Evolutionary conservation across 768 basidiomycete species (phyloP), one percentile per base, ranked within the genome.

Genomic region (Hebeloma cylindrosporum): DNA sequence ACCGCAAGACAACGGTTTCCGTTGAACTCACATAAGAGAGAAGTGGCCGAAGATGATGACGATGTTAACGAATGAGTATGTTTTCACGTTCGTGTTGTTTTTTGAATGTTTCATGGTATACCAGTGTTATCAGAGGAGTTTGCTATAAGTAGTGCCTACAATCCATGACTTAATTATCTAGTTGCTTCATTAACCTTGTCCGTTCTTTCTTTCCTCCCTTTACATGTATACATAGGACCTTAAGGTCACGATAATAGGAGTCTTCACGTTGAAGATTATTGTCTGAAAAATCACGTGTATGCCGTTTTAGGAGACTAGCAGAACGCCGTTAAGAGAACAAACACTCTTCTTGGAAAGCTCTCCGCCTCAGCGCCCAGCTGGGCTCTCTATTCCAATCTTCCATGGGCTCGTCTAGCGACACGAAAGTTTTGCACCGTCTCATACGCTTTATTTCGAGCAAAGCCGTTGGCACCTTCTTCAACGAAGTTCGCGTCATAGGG

Each of bases 381-480:
- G n/a, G n/a, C n/a, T n/a, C n/a, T n/a, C n/a, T n/a, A n/a, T n/a
- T n/a, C 30, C 40, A 45, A 29, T 22, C 34, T 41, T 27, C 45
- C 48, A 60, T 60, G 53, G 29, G 41, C 11, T 52, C 62, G 68
- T 64, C 67, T 17, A 68, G 72, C 40, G 59, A 60, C 42, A 48
- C 66, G 17, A 69, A 73, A 56, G 48, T 77, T 32, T 63, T 85
- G 48, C 93, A 95, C 69, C 74, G 78, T 36, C 59, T 88, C 27
- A 74, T 96, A 48, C 81, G 88, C 42, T 69, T 69, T 33, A 66
- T 93, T 37, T 86, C 93, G 17, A 69, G 75, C 23, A 79, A 82
- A 67, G 86, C 91, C 2, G 77, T 91, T 8, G 74, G 79, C 61
- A 85, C 88, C 4, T 97, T 97, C 74, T 97, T 95, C 74, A 80